These are phyloP conservation scores for Pogostemon cablin DNA, from an alignment of 257 asterid species.

Conservation along the genomic window DNA sequence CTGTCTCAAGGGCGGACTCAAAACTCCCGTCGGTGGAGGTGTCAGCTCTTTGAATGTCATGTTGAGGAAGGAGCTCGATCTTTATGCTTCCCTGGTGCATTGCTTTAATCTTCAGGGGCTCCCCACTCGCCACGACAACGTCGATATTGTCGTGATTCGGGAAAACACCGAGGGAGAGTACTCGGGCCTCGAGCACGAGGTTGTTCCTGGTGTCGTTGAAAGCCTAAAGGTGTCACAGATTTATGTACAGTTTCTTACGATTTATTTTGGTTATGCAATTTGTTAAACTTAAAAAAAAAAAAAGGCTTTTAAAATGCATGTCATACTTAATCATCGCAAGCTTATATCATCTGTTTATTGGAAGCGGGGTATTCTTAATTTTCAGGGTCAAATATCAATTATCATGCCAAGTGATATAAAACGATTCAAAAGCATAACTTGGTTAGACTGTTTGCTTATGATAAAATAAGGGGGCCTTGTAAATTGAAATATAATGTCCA, in stretches of 20 bases:
- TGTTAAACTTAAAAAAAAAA: too few relatives aligned
- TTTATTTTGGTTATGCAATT: too few relatives aligned
- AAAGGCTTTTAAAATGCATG: too few relatives aligned
- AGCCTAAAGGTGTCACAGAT: conserved; percentile 74
- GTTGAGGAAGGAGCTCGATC: conserved; percentile 91
- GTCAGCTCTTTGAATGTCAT: conserved; percentile 85
- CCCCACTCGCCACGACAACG: conserved; percentile 82
- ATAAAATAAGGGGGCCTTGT: conserved; percentile 1
- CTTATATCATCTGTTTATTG: too few relatives aligned
- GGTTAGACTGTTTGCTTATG: background rate
- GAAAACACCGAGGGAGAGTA: conserved; percentile 99
- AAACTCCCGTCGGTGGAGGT: conserved; percentile 96
- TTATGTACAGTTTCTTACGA: too few relatives aligned
- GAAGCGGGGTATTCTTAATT: too few relatives aligned
- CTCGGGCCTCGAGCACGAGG: conserved; percentile 98
- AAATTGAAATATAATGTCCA: background rate
- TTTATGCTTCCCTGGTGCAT: conserved; percentile 89
- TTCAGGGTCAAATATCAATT: too few relatives aligned
- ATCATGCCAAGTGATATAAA: too few relatives aligned
- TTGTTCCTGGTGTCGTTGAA: conserved; percentile 97
- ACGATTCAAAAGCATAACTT: too few relatives aligned
- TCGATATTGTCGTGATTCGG: conserved; percentile 88
- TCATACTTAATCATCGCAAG: too few relatives aligned
- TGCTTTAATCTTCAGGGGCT: conserved; percentile 85
- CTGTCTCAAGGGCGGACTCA: conserved; percentile 86